Evolutionary conservation across 768 basidiomycete genomes (phyloP), one percentile per base, ranked within the genome.

Genomic region (Psilocybe azurescens): DNA sequence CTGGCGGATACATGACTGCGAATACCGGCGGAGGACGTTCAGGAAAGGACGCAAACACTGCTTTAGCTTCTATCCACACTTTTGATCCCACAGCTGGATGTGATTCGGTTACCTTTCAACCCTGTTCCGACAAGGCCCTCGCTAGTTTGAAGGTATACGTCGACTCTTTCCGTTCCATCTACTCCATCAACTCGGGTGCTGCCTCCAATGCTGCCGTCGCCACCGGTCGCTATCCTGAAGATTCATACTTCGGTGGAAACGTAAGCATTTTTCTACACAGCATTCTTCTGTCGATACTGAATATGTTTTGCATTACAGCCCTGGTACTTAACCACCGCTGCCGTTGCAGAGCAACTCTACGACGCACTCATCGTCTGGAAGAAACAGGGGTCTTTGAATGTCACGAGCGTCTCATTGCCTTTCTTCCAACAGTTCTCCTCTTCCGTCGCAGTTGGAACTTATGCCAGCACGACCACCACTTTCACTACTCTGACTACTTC

Each of bases 261-360:
- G 90, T 90, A 64, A 65, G 86, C 24, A 24, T 24, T 67, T 2
- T 14, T 32, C 5, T 14, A 10, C n/a, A 9, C 7, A 13, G 41
- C 41, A 44, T 14, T n/a, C 1, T n/a, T 16, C 6, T 5, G 14
- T 44, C 5, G 11, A 33, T 18, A 32, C 50, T 52, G 11, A 53
- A 33, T 13, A 36, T 10, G 7, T 18, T 18, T 38, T 38, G 24
- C 33, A 36, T 54, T 6, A 30, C 29, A 90, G 88, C 89, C 90
- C 1, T 93, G 91, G 91, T 93, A 91, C 72, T 77, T 92, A n/a
- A 76, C 87, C 14, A 90, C 87, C 0, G 80, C 86, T 56, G 89
- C 89, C n/a, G 87, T 88, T 16, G 87, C 91, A 4, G 90, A 92
- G 71, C 91, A 90, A 73, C 85, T 92, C 64, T 92, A 93, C 67